Percentiles rank a stretch among this genome's conserved stretches.
These are phyloP conservation scores for Phoenix dactylifera DNA, from an alignment of 176 grass and related monocot species.

Conservation along the genomic window DNA sequence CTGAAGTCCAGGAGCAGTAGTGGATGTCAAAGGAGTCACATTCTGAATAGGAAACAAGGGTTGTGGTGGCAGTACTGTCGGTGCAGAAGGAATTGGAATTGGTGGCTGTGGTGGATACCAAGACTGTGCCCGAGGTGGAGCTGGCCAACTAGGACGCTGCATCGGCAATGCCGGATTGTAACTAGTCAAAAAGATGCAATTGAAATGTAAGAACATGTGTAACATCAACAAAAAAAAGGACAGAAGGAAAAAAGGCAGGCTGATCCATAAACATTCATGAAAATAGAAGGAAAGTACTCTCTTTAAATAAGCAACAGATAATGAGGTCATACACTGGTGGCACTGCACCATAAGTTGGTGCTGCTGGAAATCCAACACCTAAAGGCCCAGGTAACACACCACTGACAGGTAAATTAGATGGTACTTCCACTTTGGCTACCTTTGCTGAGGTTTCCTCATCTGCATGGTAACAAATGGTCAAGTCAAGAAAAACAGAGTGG, in stretches of 20 bases:
- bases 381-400: slow-evolving; percentile 40
- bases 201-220: slow-evolving; percentile 4
- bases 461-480: slow-evolving; percentile 18
- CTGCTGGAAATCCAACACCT: slow-evolving; percentile 50
- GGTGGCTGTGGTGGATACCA: slow-evolving; percentile 62
- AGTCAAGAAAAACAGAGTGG: no score
- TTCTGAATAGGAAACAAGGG: slow-evolving; percentile 93
- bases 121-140: slow-evolving; percentile 32
- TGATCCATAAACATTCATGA: neutral
- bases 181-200: slow-evolving; percentile 31
- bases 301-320: neutral
- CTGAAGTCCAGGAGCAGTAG: slow-evolving; percentile 48
- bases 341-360: slow-evolving; percentile 47
- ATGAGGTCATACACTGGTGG: slow-evolving; percentile 57
- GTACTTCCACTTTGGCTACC: slow-evolving; percentile 64
- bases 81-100: slow-evolving; percentile 38
- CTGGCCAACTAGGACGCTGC: slow-evolving; percentile 46
- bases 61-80: slow-evolving; percentile 32
- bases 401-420: slow-evolving; percentile 35
- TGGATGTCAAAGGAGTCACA: slow-evolving; percentile 51
- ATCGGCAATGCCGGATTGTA: slow-evolving; percentile 67
- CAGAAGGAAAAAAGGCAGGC: neutral
- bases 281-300: no score
- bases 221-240: neutral
- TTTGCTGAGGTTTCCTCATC: slow-evolving; percentile 81